A percentile compares a stretch with the other conserved stretches of the same genome.
Evolutionary conservation across 179 eudicot species (phyloP).

Genomic region (Nepenthes alata): DNA sequence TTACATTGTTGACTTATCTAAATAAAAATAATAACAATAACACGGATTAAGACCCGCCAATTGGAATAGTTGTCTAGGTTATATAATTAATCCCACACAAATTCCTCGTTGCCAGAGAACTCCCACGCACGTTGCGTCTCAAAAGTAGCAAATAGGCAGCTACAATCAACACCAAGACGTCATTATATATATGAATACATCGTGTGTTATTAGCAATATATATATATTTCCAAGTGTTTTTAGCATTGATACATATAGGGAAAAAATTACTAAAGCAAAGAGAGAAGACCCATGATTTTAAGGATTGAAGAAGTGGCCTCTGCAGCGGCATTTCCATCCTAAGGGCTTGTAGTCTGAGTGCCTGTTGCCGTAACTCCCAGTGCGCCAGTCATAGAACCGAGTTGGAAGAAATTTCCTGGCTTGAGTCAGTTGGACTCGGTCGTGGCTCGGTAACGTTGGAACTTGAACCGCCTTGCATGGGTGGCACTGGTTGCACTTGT

Average conservation of each 20-base stretch:
- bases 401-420: background rate
- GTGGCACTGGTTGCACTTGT: constrained; percentile 89
- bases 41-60: no score
- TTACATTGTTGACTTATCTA: no score
- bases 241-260: background rate
- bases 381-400: constrained; percentile 13
- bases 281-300: constrained; percentile 6
- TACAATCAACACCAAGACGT: no score
- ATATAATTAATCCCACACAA: no score
- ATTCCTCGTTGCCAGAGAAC: no score
- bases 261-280: background rate
- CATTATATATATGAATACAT: no score
- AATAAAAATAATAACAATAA: no score
- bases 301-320: constrained; percentile 57
- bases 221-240: no score
- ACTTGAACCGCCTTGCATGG: constrained; percentile 86
- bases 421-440: background rate
- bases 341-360: constrained; percentile 91
- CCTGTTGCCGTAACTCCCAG: constrained; percentile 21
- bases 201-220: no score
- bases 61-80: no score
- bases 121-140: no score
- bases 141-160: no score
- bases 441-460: constrained; percentile 35
- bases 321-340: constrained; percentile 84